These are phyloP conservation scores for Ophiostoma novo-ulmi DNA, from an alignment of 2,329 filamentous ascomycete genomes.

Conservation along the genomic window DNA sequence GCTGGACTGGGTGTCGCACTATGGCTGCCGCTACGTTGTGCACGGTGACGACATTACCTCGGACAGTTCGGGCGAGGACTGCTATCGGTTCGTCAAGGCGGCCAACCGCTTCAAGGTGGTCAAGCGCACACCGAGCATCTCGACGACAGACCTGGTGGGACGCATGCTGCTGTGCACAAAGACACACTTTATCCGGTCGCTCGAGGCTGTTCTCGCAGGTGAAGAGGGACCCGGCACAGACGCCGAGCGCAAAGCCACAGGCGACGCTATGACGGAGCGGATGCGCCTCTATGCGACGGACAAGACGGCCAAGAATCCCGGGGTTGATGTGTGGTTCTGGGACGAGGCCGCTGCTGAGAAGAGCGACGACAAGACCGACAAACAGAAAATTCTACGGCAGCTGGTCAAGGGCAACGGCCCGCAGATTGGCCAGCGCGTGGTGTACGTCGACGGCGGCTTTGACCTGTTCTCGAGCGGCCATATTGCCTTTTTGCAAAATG, in stretches of 20 bases:
- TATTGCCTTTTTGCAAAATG: conserved; percentile 84
- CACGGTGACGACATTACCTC: conserved; percentile 42
- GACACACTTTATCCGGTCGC: conserved; percentile 82
- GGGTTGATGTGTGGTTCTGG: conserved; percentile 85
- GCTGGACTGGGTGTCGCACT: conserved; percentile 89
- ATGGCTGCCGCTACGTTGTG: conserved; percentile 77
- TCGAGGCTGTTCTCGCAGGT: conserved; percentile 63
- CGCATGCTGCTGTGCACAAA: conserved; percentile 96
- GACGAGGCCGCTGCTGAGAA: conserved; percentile 30
- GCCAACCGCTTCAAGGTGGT: conserved; percentile 94
- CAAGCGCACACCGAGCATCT: conserved; percentile 92
- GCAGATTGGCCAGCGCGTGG: conserved; percentile 71
- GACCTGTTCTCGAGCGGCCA: conserved; percentile 96
- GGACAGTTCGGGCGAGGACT: conserved; percentile 88
- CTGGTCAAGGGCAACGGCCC: conserved; percentile 68
- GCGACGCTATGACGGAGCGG: conserved; percentile 65
- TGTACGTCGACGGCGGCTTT: conserved; percentile 95
- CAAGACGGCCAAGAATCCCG: conserved; percentile 69
- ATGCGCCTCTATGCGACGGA: conserved; percentile 86
- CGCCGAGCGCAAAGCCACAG: conserved; percentile 57
- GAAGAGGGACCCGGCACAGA: conserved; percentile 67
- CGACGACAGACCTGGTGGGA: conserved; percentile 95
- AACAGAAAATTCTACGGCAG: conserved; percentile 33
- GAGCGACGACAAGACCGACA: not conserved
- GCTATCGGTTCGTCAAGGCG: conserved; percentile 95